These are phyloP conservation scores for Echeveria elegans DNA, from an alignment of 164 flowering plant species.

Conservation along the genomic window DNA sequence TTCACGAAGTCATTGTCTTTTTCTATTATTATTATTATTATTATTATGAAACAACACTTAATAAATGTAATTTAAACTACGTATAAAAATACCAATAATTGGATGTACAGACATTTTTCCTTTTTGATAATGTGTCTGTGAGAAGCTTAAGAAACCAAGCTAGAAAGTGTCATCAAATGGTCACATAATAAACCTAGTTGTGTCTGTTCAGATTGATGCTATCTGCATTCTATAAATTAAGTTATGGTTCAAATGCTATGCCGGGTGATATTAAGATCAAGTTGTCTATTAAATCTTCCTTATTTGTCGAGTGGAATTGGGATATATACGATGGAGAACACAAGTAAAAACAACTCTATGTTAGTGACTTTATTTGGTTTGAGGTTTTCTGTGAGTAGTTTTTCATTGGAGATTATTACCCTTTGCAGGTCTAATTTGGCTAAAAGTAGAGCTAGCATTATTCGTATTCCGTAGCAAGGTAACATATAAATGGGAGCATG, in stretches of 20 bases:
- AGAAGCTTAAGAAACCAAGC: background rate
- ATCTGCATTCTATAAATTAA: too few relatives aligned
- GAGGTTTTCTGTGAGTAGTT: background rate
- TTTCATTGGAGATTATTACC: background rate
- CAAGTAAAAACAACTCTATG: too few relatives aligned
- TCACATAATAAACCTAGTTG: background rate
- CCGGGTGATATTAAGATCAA: background rate
- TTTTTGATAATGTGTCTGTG: background rate
- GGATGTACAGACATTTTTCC: background rate
- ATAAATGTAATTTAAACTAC: too few relatives aligned
- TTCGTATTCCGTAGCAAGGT: background rate
- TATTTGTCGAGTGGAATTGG: too few relatives aligned
- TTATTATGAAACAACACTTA: too few relatives aligned
- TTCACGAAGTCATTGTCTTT: too few relatives aligned
- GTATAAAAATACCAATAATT: background rate
- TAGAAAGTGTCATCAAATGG: background rate
- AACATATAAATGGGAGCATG: background rate
- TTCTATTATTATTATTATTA: too few relatives aligned
- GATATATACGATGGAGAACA: background rate
- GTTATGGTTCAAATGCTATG: too few relatives aligned
- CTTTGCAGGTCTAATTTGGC: background rate
- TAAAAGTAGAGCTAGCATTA: background rate
- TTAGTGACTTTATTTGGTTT: too few relatives aligned
- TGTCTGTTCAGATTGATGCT: too few relatives aligned
- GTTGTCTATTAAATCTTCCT: background rate